phyloP scores from a whole-genome alignment of 805 yeast genomes.

The Blastobotrys parvus region DNA sequence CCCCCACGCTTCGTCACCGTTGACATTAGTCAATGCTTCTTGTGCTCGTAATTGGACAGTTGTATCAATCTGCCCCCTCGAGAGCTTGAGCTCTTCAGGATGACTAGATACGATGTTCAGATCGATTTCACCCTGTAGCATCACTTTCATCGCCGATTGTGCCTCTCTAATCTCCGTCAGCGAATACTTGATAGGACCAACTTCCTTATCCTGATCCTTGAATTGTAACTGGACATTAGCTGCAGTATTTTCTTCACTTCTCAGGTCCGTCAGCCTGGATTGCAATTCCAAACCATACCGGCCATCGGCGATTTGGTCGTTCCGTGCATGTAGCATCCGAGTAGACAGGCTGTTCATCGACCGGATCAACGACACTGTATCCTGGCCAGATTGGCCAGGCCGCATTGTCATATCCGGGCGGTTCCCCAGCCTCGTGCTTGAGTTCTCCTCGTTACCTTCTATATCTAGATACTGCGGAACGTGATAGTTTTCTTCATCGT shows the following conservation, averaged over 20 bases:
- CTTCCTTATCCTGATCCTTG: not conserved
- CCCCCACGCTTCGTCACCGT: constrained; percentile 7
- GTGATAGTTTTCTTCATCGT: constrained; percentile 28
- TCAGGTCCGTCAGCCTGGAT: constrained; percentile 8
- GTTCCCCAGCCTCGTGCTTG: constrained; percentile 67
- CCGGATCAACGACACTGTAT: constrained; percentile 65
- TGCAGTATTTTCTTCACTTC: not conserved
- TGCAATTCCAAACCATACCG: not conserved
- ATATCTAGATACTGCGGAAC: constrained; percentile 71
- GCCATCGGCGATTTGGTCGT: not conserved
- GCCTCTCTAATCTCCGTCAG: not conserved
- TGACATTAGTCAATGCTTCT: constrained; percentile 8
- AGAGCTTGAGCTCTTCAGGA: constrained; percentile 5
- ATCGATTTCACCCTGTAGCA: not conserved
- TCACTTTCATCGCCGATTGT: not conserved
- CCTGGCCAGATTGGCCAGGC: constrained; percentile 49
- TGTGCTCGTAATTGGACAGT: constrained; percentile 12
- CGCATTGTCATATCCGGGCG: constrained; percentile 85
- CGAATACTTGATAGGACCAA: not conserved
- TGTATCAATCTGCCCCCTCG: constrained; percentile 10
- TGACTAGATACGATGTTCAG: constrained; percentile 1
- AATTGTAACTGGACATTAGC: not conserved
- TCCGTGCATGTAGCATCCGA: constrained; percentile 48
- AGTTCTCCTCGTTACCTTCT: constrained; percentile 73
- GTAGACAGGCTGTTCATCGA: constrained; percentile 86